Conservation (phyloP, 2,329 filamentous ascomycete genomes). For the Metarhizium humberi region DNA sequence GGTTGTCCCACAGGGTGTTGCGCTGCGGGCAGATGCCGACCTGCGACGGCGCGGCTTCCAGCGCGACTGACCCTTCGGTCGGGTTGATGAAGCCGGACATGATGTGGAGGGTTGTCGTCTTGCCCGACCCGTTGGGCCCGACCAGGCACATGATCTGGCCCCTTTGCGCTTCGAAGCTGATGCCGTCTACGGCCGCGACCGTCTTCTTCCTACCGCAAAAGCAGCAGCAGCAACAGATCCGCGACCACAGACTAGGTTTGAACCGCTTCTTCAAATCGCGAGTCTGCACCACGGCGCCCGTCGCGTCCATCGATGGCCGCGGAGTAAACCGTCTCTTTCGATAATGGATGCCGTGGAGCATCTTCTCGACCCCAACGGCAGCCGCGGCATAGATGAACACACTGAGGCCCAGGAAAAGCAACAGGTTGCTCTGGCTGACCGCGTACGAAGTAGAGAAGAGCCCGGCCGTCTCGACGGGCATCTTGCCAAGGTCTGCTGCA, state of each 20-base stretch:
- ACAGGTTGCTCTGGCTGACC: constrained; percentile 19
- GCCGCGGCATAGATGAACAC: constrained; percentile 23
- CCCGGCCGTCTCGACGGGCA: constrained; percentile 5
- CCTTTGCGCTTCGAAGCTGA: constrained; percentile 48
- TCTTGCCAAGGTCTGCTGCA: constrained; percentile 4
- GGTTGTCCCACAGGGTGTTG: constrained; percentile 58
- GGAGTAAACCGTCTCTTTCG: constrained; percentile 14
- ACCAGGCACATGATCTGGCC: constrained; percentile 57
- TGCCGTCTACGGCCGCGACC: constrained; percentile 46
- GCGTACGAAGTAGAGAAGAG: constrained; percentile 12
- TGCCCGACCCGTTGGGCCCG: constrained; percentile 62
- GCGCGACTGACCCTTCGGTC: constrained; percentile 48
- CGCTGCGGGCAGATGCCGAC: constrained; percentile 54
- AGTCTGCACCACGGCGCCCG: constrained; percentile 9
- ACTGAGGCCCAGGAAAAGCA: constrained; percentile 21
- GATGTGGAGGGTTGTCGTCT: constrained; percentile 63
- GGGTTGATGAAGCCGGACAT: constrained; percentile 55
- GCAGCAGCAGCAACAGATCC: constrained; percentile 19
- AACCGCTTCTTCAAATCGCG: constrained; percentile 24
- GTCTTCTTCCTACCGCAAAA: constrained; percentile 24
- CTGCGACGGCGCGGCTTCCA: constrained; percentile 40
- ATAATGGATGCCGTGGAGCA: constrained; percentile 25
- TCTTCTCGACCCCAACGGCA: constrained; percentile 21
- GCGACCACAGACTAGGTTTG: constrained; percentile 17
- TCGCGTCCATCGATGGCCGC: constrained; percentile 3